Evolutionary conservation across 352 stramenopile species (phyloP), one percentile per base, ranked within the genome.

Genomic region (Phytopythium delawarense): DNA sequence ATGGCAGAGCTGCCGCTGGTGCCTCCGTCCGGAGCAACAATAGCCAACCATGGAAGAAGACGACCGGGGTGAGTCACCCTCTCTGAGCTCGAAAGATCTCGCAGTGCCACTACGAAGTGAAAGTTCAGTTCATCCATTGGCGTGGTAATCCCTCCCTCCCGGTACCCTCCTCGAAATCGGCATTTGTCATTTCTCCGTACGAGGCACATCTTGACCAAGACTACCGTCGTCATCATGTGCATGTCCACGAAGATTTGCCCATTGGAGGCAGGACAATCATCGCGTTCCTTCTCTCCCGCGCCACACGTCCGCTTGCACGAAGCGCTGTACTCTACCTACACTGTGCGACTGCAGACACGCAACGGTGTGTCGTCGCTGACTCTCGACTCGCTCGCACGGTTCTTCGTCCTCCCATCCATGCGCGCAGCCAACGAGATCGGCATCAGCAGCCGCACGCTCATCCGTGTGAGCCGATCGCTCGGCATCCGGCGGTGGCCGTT

Each of bases 381-480:
- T 1, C 79, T 82, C 58, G 71, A 82, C 53, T 34, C 65, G 16
- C 69, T 82, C 13, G 74, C 74, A 23, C 46, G 42, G 9, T 79
- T 75, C 71, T 82, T 82, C 69, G 76, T 71, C 9, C 69, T 70
- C 59, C 76, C 74, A 7, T 63, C 71, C 42, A 82, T 73, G 56
- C 77, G 76, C 53, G 74, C 74, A 42, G 71, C 71, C 8, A 66
- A 78, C 35, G 71, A 78, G 30, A 71, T 83, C 28, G 74, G 74
- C 7, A 80, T 78, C 70, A 78, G 69, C 48, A 79, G 71, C 30
- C 74, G 74, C 60, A 83, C 74, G 45, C 71, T 83, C 66, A 83
- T 80, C 35, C 74, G 74, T 30, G 74, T 80, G 30, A 80, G 71
- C 54, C 74, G 71, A 8, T 78, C 74, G 21, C 69, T 83, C n/a